Evolutionary conservation across 2,329 filamentous ascomycete genomes (phyloP), one percentile per base, ranked within the genome.

Genomic region (Alternaria angustiovoidea): DNA sequence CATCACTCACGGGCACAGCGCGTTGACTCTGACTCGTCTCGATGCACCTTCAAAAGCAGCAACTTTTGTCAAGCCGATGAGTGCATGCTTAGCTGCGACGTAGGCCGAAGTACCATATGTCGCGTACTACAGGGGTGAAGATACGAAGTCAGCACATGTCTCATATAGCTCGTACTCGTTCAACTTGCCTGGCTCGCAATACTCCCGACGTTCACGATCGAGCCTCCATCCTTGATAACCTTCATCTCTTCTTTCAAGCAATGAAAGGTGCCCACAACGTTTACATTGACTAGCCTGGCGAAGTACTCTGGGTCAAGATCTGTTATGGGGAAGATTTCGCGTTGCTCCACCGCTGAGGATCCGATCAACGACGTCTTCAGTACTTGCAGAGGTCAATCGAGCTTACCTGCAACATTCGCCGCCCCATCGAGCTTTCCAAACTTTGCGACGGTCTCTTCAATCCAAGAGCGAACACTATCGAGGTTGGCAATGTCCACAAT

Each of bases 101-200:
- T 79, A 80, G 7, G 75, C 75, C 30, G 71, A 75, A 36, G 65
- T 66, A 64, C 18, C 85, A 85, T 53, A 84, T 83, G 39, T 41
- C 5, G 39, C 39, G 39, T 41, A 41, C 39, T 48, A 7, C 18
- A 34, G n/a, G 0, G 44, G 28, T 48, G 18, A 8, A 48, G 7
- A 34, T 34, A 14, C 4, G 2, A 32, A 34, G 44, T 48, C 28
- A 48, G 44, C 7, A 26, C 28, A 4, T 34, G 7, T 34, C 12
- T 22, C 12, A 14, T 14, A 48, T 22, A 16, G 6, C 24, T 48
- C 38, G 8, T 39, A 39, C 38, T 20, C 7, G 3, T n/a, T 39
- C n/a, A 39, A 39, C 38, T 20, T 39, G 20, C 38, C 38, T 38
- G 57, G 22, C 56, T 60, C 36, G 51, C 52, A 11, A 60, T 57